A percentile compares a stretch with the other conserved stretches of the same genome.
Evolutionary conservation across 1,284 basidiomycete genomes (phyloP).

Genomic region (Anthracocystis panici-leucophaei): DNA sequence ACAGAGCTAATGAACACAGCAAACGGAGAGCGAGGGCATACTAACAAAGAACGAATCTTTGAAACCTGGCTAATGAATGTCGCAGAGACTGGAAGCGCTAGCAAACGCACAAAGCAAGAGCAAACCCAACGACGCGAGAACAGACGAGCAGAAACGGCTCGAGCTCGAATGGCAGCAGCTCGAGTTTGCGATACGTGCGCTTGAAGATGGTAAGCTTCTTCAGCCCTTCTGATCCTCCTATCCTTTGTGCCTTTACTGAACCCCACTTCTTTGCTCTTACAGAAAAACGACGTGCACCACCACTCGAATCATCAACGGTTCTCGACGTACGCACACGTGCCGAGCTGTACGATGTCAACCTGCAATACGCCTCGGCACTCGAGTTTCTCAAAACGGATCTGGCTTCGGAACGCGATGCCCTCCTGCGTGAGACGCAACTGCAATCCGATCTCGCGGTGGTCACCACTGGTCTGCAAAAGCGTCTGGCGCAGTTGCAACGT

Average conservation of each 20-base stretch:
- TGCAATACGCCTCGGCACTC: constrained; percentile 31
- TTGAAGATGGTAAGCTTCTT: constrained; percentile 32
- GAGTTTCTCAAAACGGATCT: constrained; percentile 24
- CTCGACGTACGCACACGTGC: constrained; percentile 33
- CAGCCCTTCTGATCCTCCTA: too few species aligned
- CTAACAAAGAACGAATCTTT: not conserved
- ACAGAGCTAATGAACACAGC: not conserved
- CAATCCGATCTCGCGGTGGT: constrained; percentile 31
- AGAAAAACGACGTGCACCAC: constrained; percentile 29
- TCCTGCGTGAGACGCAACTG: constrained; percentile 34
- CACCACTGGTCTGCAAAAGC: constrained; percentile 16
- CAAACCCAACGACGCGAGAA: not conserved
- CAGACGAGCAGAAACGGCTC: constrained; percentile 10
- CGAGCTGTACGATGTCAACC: constrained; percentile 36
- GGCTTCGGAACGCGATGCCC: constrained; percentile 24
- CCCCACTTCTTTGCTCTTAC: not conserved
- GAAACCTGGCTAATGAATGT: not conserved
- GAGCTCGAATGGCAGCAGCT: constrained; percentile 50
- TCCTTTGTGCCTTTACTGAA: not conserved
- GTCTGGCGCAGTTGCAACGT: constrained; percentile 24
- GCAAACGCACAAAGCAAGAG: constrained; percentile 4
- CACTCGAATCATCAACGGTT: constrained; percentile 28
- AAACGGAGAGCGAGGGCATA: not conserved
- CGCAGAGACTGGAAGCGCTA: constrained; percentile 19
- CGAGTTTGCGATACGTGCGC: constrained; percentile 30